Percentiles rank a stretch among this genome's conserved stretches.
phyloP scores from a whole-genome alignment of 2,329 filamentous ascomycete genomes.

The Colletotrichum sp. region DNA sequence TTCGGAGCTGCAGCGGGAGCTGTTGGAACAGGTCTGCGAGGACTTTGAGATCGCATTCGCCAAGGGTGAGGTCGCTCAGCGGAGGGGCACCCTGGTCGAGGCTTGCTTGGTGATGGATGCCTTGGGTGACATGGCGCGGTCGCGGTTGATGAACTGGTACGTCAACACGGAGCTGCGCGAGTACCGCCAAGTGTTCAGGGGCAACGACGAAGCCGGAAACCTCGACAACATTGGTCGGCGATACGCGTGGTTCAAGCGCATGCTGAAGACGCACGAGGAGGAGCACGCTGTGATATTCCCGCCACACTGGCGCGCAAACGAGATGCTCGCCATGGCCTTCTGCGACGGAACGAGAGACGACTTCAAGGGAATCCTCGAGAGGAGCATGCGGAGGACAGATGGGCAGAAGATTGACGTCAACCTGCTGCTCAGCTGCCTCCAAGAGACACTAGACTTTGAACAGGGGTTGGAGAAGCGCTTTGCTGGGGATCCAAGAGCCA shows the following conservation, averaged over 20 bases:
- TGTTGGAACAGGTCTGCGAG: conserved; percentile 97
- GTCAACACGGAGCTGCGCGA: conserved; percentile 96
- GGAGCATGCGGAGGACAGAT: conserved; percentile 79
- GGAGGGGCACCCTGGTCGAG: conserved; percentile 76
- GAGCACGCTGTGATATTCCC: conserved; percentile 92
- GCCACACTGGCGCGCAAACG: conserved; percentile 84
- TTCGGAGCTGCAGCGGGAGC: conserved; percentile 87
- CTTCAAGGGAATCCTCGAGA: conserved; percentile 90
- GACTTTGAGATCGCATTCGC: conserved; percentile 97
- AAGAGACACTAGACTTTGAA: conserved; percentile 97
- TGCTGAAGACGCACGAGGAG: conserved; percentile 93
- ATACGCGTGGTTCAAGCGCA: conserved; percentile 96
- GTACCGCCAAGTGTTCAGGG: conserved; percentile 93
- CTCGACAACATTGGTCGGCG: conserved; percentile 94
- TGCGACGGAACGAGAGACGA: conserved; percentile 96
- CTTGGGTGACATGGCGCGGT: conserved; percentile 83
- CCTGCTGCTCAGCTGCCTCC: conserved; percentile 83
- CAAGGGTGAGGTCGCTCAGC: conserved; percentile 78
- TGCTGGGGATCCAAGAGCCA: conserved; percentile 73
- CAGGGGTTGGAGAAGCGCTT: conserved; percentile 88
- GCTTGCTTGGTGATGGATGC: conserved; percentile 95
- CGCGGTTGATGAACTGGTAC: conserved; percentile 91
- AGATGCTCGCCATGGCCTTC: conserved; percentile 88
- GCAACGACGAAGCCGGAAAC: conserved; percentile 94
- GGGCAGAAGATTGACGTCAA: conserved; percentile 88